Base-by-base conservation (phyloP, 2,329 filamentous ascomycete genomes). In the Albifimbria verrucaria region DNA sequence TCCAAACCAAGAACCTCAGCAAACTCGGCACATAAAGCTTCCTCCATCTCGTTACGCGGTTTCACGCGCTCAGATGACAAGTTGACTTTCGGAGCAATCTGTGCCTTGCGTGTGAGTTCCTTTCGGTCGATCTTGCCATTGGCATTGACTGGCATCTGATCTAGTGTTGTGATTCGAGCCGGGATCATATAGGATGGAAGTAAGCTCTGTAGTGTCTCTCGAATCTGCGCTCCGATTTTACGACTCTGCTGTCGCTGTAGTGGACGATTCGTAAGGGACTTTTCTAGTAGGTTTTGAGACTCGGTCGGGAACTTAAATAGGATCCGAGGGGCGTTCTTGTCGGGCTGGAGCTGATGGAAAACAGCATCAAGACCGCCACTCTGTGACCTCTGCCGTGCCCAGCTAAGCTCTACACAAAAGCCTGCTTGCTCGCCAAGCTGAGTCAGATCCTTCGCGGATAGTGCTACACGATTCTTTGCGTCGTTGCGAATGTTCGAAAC, bases 331-430 rank as follows among this genome's bases (percentile, higher is more conserved):
- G 36, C 17, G 11, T 18, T 32, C n/a, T 32, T n/a, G 4, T 12
- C 6, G 4, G 64, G 18, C 62, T 62, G 42, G 72, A 69, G 39
- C 72, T 74, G 20, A 65, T 71, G 60, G 50, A 68, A 68, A 3
- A 68, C 36, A 18, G 59, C 64, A 23, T 68, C 65, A 0, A 68
- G 20, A 1, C 57, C 62, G 12, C 65, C 65, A 1, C 48, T 51
- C n/a, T 62, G 64, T 7, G 57, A 55, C 18, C 52, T 20, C 41
- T 75, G 75, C 17, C 69, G 64, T 0, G 78, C 79, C 57, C 77
- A 78, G 51, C 71, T 70, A 3, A 71, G 57, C 20, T 79, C 72
- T 21, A 79, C 77, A 22, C 72, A 62, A 54, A 75, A 81, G n/a
- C 77, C 76, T 15, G 69, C 60, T 20, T 59, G 56, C 26, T 67